Conservation (phyloP, 768 basidiomycete species). For the Scleroderma citrinum region DNA sequence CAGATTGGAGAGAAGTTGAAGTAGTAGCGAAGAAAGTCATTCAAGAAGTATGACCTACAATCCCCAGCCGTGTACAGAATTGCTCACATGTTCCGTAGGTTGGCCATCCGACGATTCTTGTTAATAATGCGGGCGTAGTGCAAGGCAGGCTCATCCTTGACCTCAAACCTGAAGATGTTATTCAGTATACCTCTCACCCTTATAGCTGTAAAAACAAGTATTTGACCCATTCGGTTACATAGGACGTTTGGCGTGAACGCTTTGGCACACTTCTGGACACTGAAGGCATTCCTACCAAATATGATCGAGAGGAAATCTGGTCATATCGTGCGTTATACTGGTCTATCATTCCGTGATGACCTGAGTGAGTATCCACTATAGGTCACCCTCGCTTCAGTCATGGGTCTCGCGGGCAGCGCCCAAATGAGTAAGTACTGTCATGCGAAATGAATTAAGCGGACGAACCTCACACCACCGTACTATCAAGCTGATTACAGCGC, state of each 20-base stretch:
- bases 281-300: slow-evolving; percentile 88
- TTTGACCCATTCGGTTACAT: background rate
- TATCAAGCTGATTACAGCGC: slow-evolving; percentile 79
- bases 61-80: background rate
- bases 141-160: slow-evolving; percentile 87
- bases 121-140: slow-evolving; percentile 95
- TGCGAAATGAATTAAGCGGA: background rate
- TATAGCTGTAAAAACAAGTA: background rate
- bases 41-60: slow-evolving; percentile 54
- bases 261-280: slow-evolving; percentile 83
- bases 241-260: slow-evolving; percentile 92
- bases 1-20: slow-evolving; percentile 81
- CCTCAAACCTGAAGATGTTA: slow-evolving; percentile 67
- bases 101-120: slow-evolving; percentile 80
- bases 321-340: slow-evolving; percentile 63
- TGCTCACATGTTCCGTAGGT: slow-evolving; percentile 41
- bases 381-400: slow-evolving; percentile 74
- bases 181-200: slow-evolving; percentile 46
- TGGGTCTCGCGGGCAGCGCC: slow-evolving; percentile 65
- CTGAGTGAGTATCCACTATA: slow-evolving; percentile 25
- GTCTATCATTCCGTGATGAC: background rate
- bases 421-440: slow-evolving; percentile 65
- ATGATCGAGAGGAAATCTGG: slow-evolving; percentile 76
- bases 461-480: slow-evolving; percentile 6
- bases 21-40: slow-evolving; percentile 64